Percentiles rank a stretch among this genome's conserved stretches.
Conservation (phyloP, 2,329 filamentous ascomycete species). For the Cladophialophora bantiana region DNA sequence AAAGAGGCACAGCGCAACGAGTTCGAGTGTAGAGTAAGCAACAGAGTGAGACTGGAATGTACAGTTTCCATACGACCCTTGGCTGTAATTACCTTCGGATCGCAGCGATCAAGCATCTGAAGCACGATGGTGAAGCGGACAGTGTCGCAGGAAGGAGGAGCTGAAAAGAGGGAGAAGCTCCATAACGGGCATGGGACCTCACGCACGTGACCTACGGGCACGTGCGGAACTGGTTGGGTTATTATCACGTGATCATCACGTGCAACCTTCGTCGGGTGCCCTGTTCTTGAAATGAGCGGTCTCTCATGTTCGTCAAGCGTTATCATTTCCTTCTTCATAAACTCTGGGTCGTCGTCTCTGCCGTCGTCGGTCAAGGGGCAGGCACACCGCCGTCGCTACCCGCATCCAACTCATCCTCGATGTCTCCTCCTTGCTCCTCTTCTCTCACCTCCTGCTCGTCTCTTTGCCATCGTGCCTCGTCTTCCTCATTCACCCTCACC, state of each 20-base stretch:
- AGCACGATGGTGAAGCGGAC: conserved; percentile 26
- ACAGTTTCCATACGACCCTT: conserved; percentile 15
- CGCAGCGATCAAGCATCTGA: conserved; percentile 14
- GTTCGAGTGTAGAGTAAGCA: conserved; percentile 3
- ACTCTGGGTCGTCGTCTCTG: neutral
- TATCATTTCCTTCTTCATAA: neutral
- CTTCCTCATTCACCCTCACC: neutral
- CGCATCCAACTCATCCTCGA: neutral
- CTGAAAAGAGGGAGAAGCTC: neutral
- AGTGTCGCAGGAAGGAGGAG: conserved; percentile 15
- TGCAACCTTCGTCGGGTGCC: neutral
- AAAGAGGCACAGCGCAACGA: conserved; percentile 7
- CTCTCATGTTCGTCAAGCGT: neutral
- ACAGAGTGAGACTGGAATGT: conserved; percentile 9
- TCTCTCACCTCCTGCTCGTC: neutral
- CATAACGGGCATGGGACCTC: neutral
- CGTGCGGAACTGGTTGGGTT: too few species aligned
- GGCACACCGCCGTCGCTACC: neutral
- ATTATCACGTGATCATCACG: neutral
- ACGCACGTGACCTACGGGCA: neutral
- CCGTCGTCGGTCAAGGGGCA: neutral
- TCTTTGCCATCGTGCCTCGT: neutral
- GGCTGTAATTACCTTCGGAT: conserved; percentile 13
- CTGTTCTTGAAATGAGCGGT: too few species aligned
- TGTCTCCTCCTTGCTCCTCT: neutral